Percentiles rank a stretch among this genome's conserved stretches.
Evolutionary conservation across 345 rosid genomes (phyloP).

Genomic region (Populus simonii): DNA sequence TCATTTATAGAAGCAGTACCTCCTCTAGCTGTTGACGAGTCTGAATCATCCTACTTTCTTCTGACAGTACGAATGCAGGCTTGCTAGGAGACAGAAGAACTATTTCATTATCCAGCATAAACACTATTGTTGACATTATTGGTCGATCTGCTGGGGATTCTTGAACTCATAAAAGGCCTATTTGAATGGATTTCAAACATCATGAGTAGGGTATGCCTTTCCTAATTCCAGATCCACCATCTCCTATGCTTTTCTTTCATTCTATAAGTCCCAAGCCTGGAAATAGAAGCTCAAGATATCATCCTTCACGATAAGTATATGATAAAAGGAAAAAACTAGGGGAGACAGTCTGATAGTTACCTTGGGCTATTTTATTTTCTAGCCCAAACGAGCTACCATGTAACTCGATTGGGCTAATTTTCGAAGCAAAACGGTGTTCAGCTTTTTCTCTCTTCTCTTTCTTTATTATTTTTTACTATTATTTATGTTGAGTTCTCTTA

Average conservation of each 20-base stretch:
- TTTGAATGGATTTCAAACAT: not conserved
- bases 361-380: no score
- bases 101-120: not conserved
- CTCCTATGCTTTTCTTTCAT: constrained; percentile 1
- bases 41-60: not conserved
- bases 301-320: not conserved
- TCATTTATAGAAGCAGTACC: not conserved
- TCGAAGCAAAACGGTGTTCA: no score
- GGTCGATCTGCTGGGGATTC: constrained; percentile 5
- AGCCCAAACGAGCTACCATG: no score
- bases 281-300: not conserved
- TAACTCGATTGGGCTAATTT: no score
- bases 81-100: not conserved
- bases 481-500: no score
- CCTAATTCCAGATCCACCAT: not conserved
- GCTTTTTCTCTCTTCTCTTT: no score
- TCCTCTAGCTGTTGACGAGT: not conserved
- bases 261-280: constrained; percentile 8
- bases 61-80: not conserved
- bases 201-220: not conserved
- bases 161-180: constrained; percentile 3
- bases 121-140: not conserved
- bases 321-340: no score
- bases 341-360: no score
- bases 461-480: no score